A percentile compares a stretch with the other conserved stretches of the same genome.
phyloP scores from a whole-genome alignment of 768 basidiomycete genomes.

The Hygrocybe punicea region DNA sequence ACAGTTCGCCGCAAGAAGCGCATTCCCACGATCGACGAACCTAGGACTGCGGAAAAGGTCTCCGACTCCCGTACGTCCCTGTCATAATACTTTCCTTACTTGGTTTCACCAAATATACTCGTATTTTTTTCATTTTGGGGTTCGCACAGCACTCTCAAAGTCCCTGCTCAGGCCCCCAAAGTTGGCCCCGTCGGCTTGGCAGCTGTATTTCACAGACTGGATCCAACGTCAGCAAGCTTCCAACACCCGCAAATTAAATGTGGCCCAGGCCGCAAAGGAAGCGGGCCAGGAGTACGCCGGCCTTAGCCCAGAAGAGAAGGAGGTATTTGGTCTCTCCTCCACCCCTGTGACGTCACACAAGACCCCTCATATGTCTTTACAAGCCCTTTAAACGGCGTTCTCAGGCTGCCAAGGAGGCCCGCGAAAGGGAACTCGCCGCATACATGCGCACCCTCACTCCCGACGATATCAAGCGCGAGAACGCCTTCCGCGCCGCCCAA shows the following conservation, averaged over 20 bases:
- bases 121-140: slow-evolving; percentile 6
- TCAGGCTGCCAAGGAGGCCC: slow-evolving; percentile 76
- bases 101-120: slow-evolving; percentile 13
- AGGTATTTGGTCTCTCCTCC: slow-evolving; percentile 46
- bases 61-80: slow-evolving; percentile 46
- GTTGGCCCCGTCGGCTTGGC: slow-evolving; percentile 92
- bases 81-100: slow-evolving; percentile 11
- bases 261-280: slow-evolving; percentile 93
- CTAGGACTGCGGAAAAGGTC: slow-evolving; percentile 33
- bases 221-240: slow-evolving; percentile 82
- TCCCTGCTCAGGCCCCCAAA: slow-evolving; percentile 84
- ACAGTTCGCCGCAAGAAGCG: slow-evolving; percentile 66
- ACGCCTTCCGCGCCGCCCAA: slow-evolving; percentile 85
- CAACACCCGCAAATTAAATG: slow-evolving; percentile 83
- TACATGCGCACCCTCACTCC: slow-evolving; percentile 90
- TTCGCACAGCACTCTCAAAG: slow-evolving; percentile 57
- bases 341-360: slow-evolving; percentile 34
- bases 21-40: slow-evolving; percentile 37
- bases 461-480: slow-evolving; percentile 93
- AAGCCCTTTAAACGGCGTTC: slow-evolving; percentile 87
- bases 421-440: slow-evolving; percentile 75
- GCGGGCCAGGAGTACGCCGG: slow-evolving; percentile 87
- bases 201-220: slow-evolving; percentile 94
- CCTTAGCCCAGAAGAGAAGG: slow-evolving; percentile 76
- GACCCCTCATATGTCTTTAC: slow-evolving; percentile 20